These are phyloP conservation scores for Sclerospora graminicola DNA, from an alignment of 352 stramenopile species.

Conservation along the genomic window DNA sequence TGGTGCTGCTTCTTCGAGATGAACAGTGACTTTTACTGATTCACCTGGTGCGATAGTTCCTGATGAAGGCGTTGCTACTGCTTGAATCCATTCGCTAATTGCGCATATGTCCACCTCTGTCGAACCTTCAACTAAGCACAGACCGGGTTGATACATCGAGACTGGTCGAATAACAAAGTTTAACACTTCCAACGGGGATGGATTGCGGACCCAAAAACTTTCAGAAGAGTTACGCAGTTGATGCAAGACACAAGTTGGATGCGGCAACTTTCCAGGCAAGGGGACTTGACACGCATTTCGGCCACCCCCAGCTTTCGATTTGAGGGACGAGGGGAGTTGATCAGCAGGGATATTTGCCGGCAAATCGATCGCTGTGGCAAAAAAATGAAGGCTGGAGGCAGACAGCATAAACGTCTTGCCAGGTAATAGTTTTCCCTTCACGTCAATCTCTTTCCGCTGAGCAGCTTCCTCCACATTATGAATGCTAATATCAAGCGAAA, in stretches of 20 bases:
- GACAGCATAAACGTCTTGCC: conserved; percentile 78
- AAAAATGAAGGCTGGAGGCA: conserved; percentile 69
- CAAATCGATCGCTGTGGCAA: conserved; percentile 52
- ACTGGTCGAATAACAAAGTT: conserved; percentile 67
- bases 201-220: conserved; percentile 78
- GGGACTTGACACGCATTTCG: conserved; percentile 25
- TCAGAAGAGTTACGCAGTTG: conserved; percentile 58
- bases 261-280: conserved; percentile 11
- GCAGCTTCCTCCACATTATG: conserved; percentile 51
- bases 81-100: conserved; percentile 73
- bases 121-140: conserved; percentile 57
- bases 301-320: conserved; percentile 27
- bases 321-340: conserved; percentile 29
- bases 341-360: conserved; percentile 34
- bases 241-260: conserved; percentile 29
- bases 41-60: conserved; percentile 62
- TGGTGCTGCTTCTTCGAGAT: conserved; percentile 53
- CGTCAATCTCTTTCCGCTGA: conserved; percentile 52
- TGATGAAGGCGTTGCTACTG: conserved; percentile 52
- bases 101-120: conserved; percentile 50
- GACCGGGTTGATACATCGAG: conserved; percentile 46
- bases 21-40: conserved; percentile 69
- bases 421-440: conserved; percentile 69
- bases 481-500: conserved; percentile 60
- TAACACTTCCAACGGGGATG: conserved; percentile 47